Evolutionary conservation across 2,329 filamentous ascomycete species (phyloP).

Genomic region (Ophiocordyceps unilateralis): DNA sequence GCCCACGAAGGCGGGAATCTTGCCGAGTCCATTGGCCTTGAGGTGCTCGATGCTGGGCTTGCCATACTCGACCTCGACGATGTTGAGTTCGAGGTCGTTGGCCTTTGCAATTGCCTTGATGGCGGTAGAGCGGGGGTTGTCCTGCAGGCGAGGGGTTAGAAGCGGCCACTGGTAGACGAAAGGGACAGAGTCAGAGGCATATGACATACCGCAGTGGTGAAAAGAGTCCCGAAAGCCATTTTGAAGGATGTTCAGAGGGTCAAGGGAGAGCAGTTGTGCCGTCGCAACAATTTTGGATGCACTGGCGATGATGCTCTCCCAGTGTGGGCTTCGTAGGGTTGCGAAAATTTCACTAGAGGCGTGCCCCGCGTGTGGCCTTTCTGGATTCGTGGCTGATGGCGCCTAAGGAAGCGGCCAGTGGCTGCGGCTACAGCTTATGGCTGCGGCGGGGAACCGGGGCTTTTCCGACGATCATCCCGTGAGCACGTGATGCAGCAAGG

Average conservation of each 20-base stretch:
- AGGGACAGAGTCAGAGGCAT: not conserved
- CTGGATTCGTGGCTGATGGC: not conserved
- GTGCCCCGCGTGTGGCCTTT: slow-evolving; percentile 17
- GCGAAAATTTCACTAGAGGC: slow-evolving; percentile 16
- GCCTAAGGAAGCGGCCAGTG: not conserved
- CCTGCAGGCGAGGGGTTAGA: slow-evolving; percentile 30
- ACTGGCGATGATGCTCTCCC: not conserved
- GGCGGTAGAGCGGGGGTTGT: slow-evolving; percentile 76
- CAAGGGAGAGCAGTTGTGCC: too few species aligned
- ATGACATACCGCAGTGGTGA: slow-evolving; percentile 57
- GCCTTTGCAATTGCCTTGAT: slow-evolving; percentile 92
- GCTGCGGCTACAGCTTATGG: not conserved
- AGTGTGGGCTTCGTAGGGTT: not conserved
- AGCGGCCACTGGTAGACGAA: not conserved
- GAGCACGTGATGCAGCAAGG: slow-evolving; percentile 7
- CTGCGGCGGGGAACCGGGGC: not conserved
- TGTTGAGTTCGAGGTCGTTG: slow-evolving; percentile 84
- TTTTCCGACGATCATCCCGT: slow-evolving; percentile 3
- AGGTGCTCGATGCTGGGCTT: slow-evolving; percentile 61
- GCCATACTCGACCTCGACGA: slow-evolving; percentile 52
- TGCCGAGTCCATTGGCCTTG: slow-evolving; percentile 73
- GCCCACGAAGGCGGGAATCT: slow-evolving; percentile 85
- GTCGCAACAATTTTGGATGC: not conserved
- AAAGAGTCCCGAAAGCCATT: slow-evolving; percentile 97
- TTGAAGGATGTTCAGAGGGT: slow-evolving; percentile 24